Conservation (phyloP, 2,329 filamentous ascomycete genomes). For the Aspergillus transmontanensis region DNA sequence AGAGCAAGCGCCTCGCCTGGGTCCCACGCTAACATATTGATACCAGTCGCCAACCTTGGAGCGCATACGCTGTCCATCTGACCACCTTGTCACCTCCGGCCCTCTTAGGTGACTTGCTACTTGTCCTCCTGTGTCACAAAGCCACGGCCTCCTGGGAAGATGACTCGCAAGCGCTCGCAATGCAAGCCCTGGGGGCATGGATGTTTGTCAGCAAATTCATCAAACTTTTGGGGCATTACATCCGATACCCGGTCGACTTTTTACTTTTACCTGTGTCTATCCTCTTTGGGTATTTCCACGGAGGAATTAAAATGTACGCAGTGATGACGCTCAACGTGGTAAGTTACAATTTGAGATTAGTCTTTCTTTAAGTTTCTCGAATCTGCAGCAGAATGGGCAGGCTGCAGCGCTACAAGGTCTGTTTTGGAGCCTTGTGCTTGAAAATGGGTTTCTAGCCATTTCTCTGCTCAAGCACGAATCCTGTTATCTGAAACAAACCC, state of each 20-base stretch:
- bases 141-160: conserved; percentile 65
- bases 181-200: conserved; percentile 68
- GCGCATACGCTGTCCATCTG: conserved; percentile 87
- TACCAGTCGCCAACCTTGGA: conserved; percentile 84
- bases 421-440: conserved; percentile 2
- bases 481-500: background rate
- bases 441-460: conserved; percentile 11
- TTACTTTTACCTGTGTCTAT: conserved; percentile 82
- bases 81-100: conserved; percentile 91
- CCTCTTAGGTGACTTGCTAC: conserved; percentile 73
- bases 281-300: conserved; percentile 89
- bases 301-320: conserved; percentile 88
- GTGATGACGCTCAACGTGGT: conserved; percentile 81
- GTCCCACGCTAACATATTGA: conserved; percentile 28
- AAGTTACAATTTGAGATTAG: conserved; percentile 43
- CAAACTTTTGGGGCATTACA: conserved; percentile 85
- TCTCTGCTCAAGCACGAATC: background rate
- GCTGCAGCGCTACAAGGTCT: conserved; percentile 9
- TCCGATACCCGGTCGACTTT: conserved; percentile 79
- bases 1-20: conserved; percentile 13
- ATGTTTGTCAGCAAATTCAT: conserved; percentile 90
- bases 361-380: conserved; percentile 6
- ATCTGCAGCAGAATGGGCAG: conserved; percentile 4
- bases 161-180: conserved; percentile 55
- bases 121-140: conserved; percentile 70